Evolutionary conservation across 2,329 filamentous ascomycete species (phyloP), one percentile per base, ranked within the genome.

Genomic region (Arthrobotrys sinensis): DNA sequence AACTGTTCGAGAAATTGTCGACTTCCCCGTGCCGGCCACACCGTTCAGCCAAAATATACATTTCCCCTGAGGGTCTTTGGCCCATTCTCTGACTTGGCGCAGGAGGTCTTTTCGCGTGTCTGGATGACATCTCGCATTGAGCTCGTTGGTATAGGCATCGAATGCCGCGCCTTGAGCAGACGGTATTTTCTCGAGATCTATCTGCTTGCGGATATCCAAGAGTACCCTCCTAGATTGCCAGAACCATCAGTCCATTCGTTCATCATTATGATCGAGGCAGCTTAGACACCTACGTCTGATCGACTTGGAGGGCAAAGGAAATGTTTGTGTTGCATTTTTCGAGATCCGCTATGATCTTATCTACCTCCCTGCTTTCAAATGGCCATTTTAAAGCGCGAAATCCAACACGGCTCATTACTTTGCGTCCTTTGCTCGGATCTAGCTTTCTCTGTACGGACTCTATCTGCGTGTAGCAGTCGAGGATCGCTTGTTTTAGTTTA

Each of bases 41-140:
- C 84, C 84, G 10, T 82, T 82, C 8, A 86, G 80, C 84, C 83
- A 86, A 53, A 80, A 82, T 28, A 82, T 82, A 36, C 73, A 69
- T 52, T 68, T 62, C 14, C 73, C 66, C 0, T 70, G 8, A 11
- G 53, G 12, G 32, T 63, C 66, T 11, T 70, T 14, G 16, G 34
- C 67, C 80, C 79, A 80, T 19, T 45, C 24, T 34, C n/a, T 63
- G 14, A 82, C 80, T 45, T 80, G 57, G 12, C 36, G 24, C 4
- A 81, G 66, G 19, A 83, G 66, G 34, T 80, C 80, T 32, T 79
- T 79, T 66, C 82, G 80, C 10, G 81, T 82, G 24, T 76, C 65
- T 10, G 38, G 66, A 32, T 81, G 80, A 69, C 82, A 82, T 21
- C 36, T 70, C 3, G 80, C 43, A 40, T 52, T 19, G 53, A 81